These are phyloP conservation scores for Larix sibirica DNA, from an alignment of 83 land plant species.

Conservation along the genomic window DNA sequence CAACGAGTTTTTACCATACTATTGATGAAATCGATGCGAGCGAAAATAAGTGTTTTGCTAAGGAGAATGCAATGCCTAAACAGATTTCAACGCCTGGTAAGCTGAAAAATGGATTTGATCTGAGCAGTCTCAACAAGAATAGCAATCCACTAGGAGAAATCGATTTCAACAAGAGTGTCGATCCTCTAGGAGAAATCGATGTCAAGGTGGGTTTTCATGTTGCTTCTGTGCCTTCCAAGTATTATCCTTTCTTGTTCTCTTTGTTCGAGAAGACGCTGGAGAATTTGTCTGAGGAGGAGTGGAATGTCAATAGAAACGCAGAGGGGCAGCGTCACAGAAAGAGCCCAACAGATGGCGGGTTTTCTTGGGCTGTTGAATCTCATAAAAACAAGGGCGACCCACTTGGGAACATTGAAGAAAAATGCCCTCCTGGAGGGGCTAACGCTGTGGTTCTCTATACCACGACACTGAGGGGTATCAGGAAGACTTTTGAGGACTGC, in stretches of 20 bases:
- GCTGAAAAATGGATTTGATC: background rate
- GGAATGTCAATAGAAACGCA: conserved; percentile 15
- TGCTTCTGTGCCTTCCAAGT: conserved; percentile 13
- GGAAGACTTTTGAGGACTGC: conserved; percentile 93
- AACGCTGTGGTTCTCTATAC: conserved; percentile 65
- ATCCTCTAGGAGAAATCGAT: background rate
- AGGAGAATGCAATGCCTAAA: background rate
- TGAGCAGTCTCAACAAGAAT: no score
- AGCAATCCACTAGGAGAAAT: background rate
- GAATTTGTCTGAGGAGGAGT: conserved; percentile 22
- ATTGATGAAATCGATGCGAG: no score
- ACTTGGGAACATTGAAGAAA: conserved; percentile 33
- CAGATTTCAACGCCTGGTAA: background rate
- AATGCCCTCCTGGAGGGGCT: conserved; percentile 80
- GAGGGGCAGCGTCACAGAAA: background rate
- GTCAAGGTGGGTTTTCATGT: background rate
- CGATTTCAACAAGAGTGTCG: background rate
- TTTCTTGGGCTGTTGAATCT: background rate
- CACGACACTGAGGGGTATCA: conserved; percentile 71
- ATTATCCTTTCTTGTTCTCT: no score
- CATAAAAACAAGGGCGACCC: background rate
- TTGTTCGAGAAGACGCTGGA: conserved; percentile 23
- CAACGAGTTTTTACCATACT: no score
- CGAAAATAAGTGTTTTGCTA: background rate
- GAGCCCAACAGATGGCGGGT: background rate